A percentile compares a stretch with the other conserved stretches of the same genome.
Conservation (phyloP, 176 grass and related monocot species). For the Aegilops tauschii region DNA sequence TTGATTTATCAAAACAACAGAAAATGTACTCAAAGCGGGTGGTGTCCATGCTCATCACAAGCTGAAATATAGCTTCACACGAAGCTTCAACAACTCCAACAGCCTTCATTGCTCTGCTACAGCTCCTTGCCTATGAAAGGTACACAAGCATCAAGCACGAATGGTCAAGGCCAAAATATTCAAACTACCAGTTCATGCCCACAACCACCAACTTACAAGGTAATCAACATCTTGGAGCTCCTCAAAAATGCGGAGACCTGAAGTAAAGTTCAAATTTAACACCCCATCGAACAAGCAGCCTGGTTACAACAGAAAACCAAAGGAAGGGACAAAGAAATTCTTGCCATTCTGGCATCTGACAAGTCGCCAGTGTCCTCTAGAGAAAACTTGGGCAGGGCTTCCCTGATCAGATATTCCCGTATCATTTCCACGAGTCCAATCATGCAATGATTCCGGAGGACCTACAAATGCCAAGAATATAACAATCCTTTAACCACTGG, state of each 20-base stretch:
- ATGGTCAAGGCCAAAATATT: constrained; percentile 23
- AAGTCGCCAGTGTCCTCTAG: constrained; percentile 96
- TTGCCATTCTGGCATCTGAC: constrained; percentile 98
- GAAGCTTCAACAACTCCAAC: constrained; percentile 93
- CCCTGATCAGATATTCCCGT: constrained; percentile 51
- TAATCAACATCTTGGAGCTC: constrained; percentile 96
- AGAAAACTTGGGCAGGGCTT: constrained; percentile 81
- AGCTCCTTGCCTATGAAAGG: constrained; percentile 75
- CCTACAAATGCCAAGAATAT: constrained; percentile 49
- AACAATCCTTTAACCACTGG: constrained; percentile 17
- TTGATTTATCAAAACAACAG: constrained; percentile 12
- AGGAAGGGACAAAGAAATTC: constrained; percentile 27
- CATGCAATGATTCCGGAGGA: constrained; percentile 83
- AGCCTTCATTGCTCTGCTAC: constrained; percentile 98
- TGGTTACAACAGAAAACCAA: constrained; percentile 7
- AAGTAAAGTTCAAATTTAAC: constrained; percentile 27
- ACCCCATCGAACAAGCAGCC: background rate
- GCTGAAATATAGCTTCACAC: constrained; percentile 95
- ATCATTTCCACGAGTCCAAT: constrained; percentile 88
- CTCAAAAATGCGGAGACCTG: constrained; percentile 95
- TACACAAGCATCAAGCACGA: constrained; percentile 39
- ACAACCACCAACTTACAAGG: constrained; percentile 76
- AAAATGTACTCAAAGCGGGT: constrained; percentile 82
- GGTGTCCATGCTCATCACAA: constrained; percentile 96
- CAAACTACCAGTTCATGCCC: constrained; percentile 24